Evolutionary conservation across 2,329 filamentous ascomycete genomes (phyloP).

Genomic region (Monosporascus sp.): DNA sequence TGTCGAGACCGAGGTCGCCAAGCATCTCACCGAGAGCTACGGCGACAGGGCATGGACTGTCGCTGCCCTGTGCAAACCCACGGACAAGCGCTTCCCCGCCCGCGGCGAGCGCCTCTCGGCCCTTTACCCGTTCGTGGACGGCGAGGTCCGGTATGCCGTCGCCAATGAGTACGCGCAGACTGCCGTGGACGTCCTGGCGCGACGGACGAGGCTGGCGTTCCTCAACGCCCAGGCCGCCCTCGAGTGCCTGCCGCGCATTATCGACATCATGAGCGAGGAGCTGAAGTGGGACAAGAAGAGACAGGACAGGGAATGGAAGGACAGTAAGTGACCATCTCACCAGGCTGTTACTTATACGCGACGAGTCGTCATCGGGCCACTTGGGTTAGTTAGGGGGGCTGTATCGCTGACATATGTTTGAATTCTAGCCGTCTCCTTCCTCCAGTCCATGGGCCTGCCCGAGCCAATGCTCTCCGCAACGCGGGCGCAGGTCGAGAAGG

Average conservation of each 20-base stretch:
- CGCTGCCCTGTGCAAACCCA: slow-evolving; percentile 72
- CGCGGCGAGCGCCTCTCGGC: slow-evolving; percentile 73
- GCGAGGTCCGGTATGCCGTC: slow-evolving; percentile 84
- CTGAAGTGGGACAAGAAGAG: slow-evolving; percentile 70
- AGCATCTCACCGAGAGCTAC: slow-evolving; percentile 82
- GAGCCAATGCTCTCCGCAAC: slow-evolving; percentile 54
- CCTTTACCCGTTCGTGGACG: slow-evolving; percentile 87
- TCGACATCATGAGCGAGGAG: slow-evolving; percentile 86
- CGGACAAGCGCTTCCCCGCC: slow-evolving; percentile 74
- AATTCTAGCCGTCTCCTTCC: slow-evolving; percentile 48
- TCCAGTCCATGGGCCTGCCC: slow-evolving; percentile 63
- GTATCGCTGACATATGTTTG: neutral
- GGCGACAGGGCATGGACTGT: slow-evolving; percentile 92
- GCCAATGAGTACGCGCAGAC: slow-evolving; percentile 89
- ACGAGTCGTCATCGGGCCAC: no score
- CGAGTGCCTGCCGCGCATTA: slow-evolving; percentile 77
- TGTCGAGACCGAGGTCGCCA: slow-evolving; percentile 85
- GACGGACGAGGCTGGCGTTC: slow-evolving; percentile 81
- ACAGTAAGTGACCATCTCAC: slow-evolving; percentile 45
- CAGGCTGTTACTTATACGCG: no score
- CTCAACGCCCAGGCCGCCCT: slow-evolving; percentile 87
- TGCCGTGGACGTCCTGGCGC: slow-evolving; percentile 80
- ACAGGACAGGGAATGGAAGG: slow-evolving; percentile 76
- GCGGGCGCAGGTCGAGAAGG: slow-evolving; percentile 55
- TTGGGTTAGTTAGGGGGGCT: no score